Conservation (phyloP, 176 grass and related monocot species). For the Oryza australiensis region DNA sequence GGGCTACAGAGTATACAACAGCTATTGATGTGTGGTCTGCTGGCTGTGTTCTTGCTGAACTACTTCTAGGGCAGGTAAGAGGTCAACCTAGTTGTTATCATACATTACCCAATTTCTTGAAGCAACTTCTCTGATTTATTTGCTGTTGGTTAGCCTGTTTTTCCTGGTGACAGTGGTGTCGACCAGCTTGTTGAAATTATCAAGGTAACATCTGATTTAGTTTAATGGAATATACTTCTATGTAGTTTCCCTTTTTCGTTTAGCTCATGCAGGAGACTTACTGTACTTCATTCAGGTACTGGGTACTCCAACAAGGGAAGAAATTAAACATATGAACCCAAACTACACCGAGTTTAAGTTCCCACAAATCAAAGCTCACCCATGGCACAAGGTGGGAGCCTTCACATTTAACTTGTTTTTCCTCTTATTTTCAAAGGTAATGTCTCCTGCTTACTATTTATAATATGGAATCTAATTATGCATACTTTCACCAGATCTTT, state of each 20-base stretch:
- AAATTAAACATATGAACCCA: conserved; percentile 93
- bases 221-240: conserved; percentile 9
- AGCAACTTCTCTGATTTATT: conserved; percentile 30
- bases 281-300: conserved; percentile 56
- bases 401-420: background rate
- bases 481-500: conserved; percentile 60
- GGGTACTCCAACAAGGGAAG: conserved; percentile 87
- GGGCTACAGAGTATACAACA: conserved; percentile 81
- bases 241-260: conserved; percentile 8
- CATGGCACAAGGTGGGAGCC: conserved; percentile 71
- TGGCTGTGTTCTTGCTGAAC: conserved; percentile 90
- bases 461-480: conserved; percentile 26
- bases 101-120: conserved; percentile 32
- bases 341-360: conserved; percentile 86
- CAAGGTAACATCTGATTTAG: conserved; percentile 45
- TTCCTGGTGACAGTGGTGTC: conserved; percentile 82
- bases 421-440: background rate
- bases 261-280: conserved; percentile 15
- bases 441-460: background rate
- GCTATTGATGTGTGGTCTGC: conserved; percentile 94
- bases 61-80: conserved; percentile 76
- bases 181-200: conserved; percentile 94
- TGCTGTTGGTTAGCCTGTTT: conserved; percentile 69
- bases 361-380: conserved; percentile 85
- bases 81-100: conserved; percentile 4